A percentile compares a stretch with the other conserved stretches of the same genome.
These are phyloP conservation scores for Durusdinium trenchii DNA, from an alignment of 73 alveolate genomes.

Conservation along the genomic window DNA sequence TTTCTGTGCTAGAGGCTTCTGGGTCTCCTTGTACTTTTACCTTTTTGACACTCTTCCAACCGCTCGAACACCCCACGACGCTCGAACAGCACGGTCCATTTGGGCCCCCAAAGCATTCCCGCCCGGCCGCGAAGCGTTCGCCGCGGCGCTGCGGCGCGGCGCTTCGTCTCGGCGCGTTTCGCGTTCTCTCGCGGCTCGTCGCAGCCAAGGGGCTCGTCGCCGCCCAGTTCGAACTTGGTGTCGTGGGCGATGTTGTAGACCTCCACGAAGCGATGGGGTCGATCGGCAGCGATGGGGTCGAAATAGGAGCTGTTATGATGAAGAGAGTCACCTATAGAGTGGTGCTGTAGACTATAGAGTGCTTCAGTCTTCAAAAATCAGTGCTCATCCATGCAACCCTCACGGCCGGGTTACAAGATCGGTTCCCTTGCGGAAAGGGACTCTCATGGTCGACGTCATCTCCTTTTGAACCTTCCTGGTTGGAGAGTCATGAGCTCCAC, in stretches of 20 bases:
- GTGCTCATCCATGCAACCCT: background rate
- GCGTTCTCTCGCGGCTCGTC: too few species aligned
- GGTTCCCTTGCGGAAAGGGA: background rate
- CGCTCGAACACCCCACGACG: too few species aligned
- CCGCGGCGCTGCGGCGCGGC: too few species aligned
- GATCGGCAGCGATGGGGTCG: background rate
- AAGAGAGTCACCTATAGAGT: background rate
- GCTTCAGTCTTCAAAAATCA: background rate
- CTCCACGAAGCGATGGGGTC: background rate
- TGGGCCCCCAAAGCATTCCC: too few species aligned
- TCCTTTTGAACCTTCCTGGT: background rate
- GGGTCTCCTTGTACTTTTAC: too few species aligned
- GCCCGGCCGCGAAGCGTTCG: too few species aligned
- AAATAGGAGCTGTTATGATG: background rate
- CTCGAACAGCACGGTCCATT: too few species aligned
- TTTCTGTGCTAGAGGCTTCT: too few species aligned
- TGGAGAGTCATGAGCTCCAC: too few species aligned
- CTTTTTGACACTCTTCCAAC: too few species aligned
- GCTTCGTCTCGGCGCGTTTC: too few species aligned
- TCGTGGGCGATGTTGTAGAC: constrained; percentile 93
- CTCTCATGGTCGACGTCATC: background rate
- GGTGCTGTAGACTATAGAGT: too few species aligned
- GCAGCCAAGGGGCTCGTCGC: constrained; percentile 32
- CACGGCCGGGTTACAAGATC: background rate
- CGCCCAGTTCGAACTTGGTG: constrained; percentile 87